Evolutionary conservation across 345 rosid genomes (phyloP).

Genomic region (Populus pruinosa): DNA sequence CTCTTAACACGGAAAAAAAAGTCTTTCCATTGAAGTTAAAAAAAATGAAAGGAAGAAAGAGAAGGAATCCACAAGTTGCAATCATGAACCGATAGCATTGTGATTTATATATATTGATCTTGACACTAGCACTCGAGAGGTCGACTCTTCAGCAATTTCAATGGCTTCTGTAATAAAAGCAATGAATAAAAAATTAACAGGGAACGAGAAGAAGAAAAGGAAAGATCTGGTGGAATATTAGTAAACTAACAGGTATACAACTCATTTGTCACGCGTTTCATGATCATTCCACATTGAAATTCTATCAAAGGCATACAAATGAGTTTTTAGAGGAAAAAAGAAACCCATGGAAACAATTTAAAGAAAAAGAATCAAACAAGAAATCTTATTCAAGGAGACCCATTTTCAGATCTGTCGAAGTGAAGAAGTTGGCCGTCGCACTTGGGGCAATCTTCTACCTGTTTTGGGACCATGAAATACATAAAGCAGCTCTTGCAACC

Average conservation of each 20-base stretch:
- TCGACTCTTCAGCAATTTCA: not conserved
- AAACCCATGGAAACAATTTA: not conserved
- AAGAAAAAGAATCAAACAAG: not conserved
- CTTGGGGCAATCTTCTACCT: conserved; percentile 74
- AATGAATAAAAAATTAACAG: not conserved
- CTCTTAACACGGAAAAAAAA: not conserved
- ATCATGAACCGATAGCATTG: conserved; percentile 8
- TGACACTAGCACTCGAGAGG: not conserved
- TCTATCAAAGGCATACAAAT: conserved; percentile 22
- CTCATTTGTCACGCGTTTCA: conserved; percentile 26
- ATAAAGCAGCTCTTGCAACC: conserved; percentile 95
- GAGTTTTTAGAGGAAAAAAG: conserved; percentile 1
- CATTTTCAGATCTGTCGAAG: conserved; percentile 56
- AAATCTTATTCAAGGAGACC: conserved; percentile 35
- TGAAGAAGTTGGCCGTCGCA: conserved; percentile 78
- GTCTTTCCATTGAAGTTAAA: not conserved
- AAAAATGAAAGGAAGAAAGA: not conserved
- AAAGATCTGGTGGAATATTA: not conserved
- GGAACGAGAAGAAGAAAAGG: not conserved
- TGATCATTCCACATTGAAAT: conserved; percentile 34
- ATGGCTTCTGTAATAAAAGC: not conserved
- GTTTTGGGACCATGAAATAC: conserved; percentile 91
- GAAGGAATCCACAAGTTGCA: conserved; percentile 16
- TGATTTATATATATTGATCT: conserved; percentile 15
- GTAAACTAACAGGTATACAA: not conserved